Percentiles rank a stretch among this genome's conserved stretches.
phyloP scores from a whole-genome alignment of 2,329 filamentous ascomycete genomes.

The Apiospora koreana region DNA sequence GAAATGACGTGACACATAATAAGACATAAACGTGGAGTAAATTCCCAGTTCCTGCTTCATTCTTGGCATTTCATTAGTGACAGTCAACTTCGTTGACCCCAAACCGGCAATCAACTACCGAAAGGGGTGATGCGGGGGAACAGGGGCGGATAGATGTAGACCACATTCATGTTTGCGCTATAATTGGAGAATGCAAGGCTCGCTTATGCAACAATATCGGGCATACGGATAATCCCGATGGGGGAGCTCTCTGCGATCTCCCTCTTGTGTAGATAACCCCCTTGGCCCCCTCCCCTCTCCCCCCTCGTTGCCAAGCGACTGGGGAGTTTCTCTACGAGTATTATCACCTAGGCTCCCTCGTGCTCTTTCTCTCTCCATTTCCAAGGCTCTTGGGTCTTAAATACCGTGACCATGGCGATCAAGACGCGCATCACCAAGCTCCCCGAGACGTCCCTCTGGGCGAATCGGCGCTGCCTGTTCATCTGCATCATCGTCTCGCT shows the following conservation, averaged over 20 bases:
- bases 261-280: background rate
- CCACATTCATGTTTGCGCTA: background rate
- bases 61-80: background rate
- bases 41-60: background rate
- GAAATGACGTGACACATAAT: too few species aligned
- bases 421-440: conserved; percentile 16
- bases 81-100: background rate
- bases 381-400: background rate
- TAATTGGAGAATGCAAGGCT: background rate
- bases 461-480: conserved; percentile 45
- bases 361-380: background rate
- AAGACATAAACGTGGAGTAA: too few species aligned
- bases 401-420: background rate
- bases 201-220: background rate
- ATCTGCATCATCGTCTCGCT: conserved; percentile 48
- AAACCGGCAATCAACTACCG: background rate
- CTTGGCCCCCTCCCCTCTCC: background rate
- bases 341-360: background rate
- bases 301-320: background rate
- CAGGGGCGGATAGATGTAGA: background rate
- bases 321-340: background rate
- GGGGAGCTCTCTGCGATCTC: background rate
- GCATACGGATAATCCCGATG: background rate
- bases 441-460: conserved; percentile 37
- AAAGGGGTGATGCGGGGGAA: background rate